phyloP scores from a whole-genome alignment of 179 eudicot species.

The Camellia oleifera region DNA sequence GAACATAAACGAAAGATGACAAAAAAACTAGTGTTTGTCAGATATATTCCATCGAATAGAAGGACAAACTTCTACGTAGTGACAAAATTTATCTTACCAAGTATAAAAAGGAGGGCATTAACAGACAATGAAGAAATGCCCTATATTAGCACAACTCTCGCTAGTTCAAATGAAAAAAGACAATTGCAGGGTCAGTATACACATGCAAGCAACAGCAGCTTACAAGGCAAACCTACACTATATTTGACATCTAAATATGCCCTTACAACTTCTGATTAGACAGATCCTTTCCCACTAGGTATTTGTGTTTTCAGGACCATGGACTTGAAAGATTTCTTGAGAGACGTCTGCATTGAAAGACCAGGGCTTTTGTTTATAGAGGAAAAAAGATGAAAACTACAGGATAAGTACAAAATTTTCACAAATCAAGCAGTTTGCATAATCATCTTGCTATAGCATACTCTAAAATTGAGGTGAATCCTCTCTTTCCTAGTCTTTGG shows the following conservation, averaged over 20 bases:
- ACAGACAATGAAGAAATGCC: not conserved
- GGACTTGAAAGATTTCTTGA: not conserved
- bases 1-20: not conserved
- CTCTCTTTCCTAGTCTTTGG: not conserved
- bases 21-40: not conserved
- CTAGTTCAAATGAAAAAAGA: not conserved
- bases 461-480: slow-evolving; percentile 1
- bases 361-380: not conserved
- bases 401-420: not conserved
- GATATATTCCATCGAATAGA: not conserved
- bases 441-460: not conserved
- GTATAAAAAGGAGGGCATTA: not conserved
- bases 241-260: not conserved
- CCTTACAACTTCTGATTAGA: not conserved
- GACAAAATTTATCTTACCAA: not conserved
- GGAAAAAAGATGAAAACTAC: not conserved
- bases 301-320: not conserved
- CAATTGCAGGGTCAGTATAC: not conserved
- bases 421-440: not conserved
- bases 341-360: not conserved
- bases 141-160: not conserved
- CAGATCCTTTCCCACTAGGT: not conserved
- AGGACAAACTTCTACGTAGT: not conserved
- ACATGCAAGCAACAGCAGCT: not conserved
- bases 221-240: slow-evolving; percentile 1